Evolutionary conservation across 2,329 filamentous ascomycete genomes (phyloP), one percentile per base, ranked within the genome.

Genomic region (Fusarium udum): DNA sequence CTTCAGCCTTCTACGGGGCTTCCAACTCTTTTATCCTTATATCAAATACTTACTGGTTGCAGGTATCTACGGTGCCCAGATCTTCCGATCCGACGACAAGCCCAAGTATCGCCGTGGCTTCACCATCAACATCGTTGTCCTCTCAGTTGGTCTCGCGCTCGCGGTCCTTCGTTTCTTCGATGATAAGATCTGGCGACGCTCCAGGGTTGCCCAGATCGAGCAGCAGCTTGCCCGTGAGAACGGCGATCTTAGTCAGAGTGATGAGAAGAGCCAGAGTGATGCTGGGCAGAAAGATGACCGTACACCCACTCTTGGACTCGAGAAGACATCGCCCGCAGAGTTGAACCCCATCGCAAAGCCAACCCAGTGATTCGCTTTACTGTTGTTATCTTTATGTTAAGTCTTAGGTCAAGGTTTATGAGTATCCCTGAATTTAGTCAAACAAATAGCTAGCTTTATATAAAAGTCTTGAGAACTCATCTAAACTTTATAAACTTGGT

Each of bases 51-150:
- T n/a, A n/a, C n/a, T n/a, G n/a, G n/a, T 87, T 32, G 88, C 88
- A 1, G 88, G 88, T 28, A 90, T 91, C 58, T 88, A 89, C 61
- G 89, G 89, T 7, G 87, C 87, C 0, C 88, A 91, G 76, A 87
- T 91, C 67, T 91, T 90, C 83, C 86, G 86, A 28, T 71, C 79
- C 0, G 86, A 89, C 59, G 87, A 89, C 72, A 79, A 78, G 49
- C 87, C 87, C 0, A 80, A 82, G 3, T 89, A 89, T 76, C 83
- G 84, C 7, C 83, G 86, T 22, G 87, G 83, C 4, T 90, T 88
- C 75, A 83, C 79, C 28, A 79, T 87, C 64, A 81, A 81, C 46
- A 84, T 85, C 34, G 83, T 79, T 7, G 80, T 88, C 0, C 80
- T 88, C 10, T 73, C 82, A 0, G 71, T 86, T n/a, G 86, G 84